A percentile compares a stretch with the other conserved stretches of the same genome.
Conservation (phyloP, 2,329 filamentous ascomycete genomes). For the Fusarium ambrosium region DNA sequence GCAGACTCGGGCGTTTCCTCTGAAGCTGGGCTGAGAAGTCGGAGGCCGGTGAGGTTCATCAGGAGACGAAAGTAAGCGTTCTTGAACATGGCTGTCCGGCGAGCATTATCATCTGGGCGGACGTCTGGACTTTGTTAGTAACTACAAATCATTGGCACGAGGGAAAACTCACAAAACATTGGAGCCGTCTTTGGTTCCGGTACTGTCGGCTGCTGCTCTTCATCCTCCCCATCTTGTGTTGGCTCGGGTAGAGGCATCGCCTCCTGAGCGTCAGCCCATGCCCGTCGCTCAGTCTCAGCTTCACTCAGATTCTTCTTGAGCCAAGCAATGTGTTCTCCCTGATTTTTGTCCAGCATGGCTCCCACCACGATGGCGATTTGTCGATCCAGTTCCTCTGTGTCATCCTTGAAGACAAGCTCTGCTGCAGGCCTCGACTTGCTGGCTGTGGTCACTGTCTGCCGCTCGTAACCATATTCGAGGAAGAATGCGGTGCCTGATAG, state of each 20-base stretch:
- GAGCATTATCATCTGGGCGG: constrained; percentile 74
- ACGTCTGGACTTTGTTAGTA: constrained; percentile 63
- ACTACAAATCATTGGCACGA: background rate
- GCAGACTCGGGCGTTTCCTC: constrained; percentile 81
- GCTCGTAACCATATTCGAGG: constrained; percentile 91
- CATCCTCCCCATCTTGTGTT: constrained; percentile 49
- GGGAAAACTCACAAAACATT: constrained; percentile 50
- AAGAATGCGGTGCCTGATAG: constrained; percentile 86
- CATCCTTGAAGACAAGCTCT: constrained; percentile 84
- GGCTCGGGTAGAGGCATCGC: constrained; percentile 63
- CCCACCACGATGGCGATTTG: constrained; percentile 86
- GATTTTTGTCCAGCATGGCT: constrained; percentile 83
- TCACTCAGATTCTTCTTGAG: constrained; percentile 77
- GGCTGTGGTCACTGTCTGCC: constrained; percentile 77
- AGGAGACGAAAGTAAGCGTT: constrained; percentile 90
- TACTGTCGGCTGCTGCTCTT: constrained; percentile 43
- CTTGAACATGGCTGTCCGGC: constrained; percentile 84
- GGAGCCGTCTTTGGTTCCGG: constrained; percentile 49
- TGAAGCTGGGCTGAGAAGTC: constrained; percentile 64
- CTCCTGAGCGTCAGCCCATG: constrained; percentile 81
- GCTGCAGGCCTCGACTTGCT: constrained; percentile 77
- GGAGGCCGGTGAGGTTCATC: constrained; percentile 80
- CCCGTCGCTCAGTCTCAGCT: constrained; percentile 79
- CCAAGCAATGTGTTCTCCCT: constrained; percentile 84
- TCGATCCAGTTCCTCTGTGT: constrained; percentile 74